Conservation (phyloP, 495 filamentous ascomycete genomes). For the Lasiosphaeris hirsuta region DNA sequence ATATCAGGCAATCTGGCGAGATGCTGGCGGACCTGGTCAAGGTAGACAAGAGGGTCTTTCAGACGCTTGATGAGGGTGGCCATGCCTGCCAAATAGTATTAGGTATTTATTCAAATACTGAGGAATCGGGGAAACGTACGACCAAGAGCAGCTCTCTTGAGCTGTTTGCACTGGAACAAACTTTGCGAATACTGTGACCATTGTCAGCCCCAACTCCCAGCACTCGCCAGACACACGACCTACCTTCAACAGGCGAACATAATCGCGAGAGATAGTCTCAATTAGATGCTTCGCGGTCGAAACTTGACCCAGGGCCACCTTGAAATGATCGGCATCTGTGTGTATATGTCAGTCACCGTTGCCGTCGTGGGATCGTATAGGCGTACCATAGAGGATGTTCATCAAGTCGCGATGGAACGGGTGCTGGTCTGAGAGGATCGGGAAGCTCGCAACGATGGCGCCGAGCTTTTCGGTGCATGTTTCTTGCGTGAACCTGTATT, state of each 20-base stretch:
- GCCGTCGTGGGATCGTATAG: conserved; percentile 21
- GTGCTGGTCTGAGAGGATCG: conserved; percentile 90
- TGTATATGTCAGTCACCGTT: conserved; percentile 41
- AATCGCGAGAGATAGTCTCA: conserved; percentile 91
- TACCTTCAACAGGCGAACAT: conserved; percentile 71
- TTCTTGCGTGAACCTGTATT: conserved; percentile 74
- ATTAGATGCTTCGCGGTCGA: conserved; percentile 95
- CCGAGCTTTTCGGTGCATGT: conserved; percentile 93
- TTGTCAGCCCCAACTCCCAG: conserved; percentile 14
- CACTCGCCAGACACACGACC: not conserved
- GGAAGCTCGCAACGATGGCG: conserved; percentile 87
- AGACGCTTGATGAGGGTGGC: conserved; percentile 90
- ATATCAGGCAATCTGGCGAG: conserved; percentile 95
- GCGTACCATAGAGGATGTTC: conserved; percentile 57
- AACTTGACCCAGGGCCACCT: conserved; percentile 91
- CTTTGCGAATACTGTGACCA: conserved; percentile 82
- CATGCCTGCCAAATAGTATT: conserved; percentile 39
- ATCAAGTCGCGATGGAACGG: conserved; percentile 77
- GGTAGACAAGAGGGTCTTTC: conserved; percentile 90
- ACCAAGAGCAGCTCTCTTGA: conserved; percentile 57
- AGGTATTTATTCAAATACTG: no score
- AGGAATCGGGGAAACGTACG: conserved; percentile 43
- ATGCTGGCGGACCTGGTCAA: conserved; percentile 98
- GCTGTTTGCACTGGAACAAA: conserved; percentile 64
- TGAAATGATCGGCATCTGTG: conserved; percentile 95